Conservation (phyloP, 441 rosid genomes). For the Macaranga tanarius region DNA sequence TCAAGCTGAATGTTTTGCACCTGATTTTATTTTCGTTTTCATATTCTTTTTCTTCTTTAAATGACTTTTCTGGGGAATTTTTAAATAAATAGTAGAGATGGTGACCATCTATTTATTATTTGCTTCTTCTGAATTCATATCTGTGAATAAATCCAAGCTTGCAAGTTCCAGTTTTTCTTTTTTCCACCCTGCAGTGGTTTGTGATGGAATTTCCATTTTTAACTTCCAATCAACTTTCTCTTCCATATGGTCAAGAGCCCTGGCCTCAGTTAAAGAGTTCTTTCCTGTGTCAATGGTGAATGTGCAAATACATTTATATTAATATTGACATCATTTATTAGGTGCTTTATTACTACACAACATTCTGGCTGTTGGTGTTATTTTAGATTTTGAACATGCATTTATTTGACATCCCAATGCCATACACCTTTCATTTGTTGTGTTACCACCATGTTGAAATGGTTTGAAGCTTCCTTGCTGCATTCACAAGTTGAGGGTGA, state of each 20-base stretch:
- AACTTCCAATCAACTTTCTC: too few relatives aligned
- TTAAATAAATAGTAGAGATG: neutral
- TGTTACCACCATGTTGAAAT: neutral
- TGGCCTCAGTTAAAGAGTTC: neutral
- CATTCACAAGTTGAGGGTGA: constrained; percentile 4
- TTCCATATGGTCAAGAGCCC: neutral
- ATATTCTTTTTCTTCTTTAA: neutral
- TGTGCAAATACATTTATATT: neutral
- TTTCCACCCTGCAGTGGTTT: neutral
- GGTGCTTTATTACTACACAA: constrained; percentile 4
- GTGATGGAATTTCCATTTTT: neutral
- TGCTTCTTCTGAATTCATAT: neutral
- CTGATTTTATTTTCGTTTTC: neutral
- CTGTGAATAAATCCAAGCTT: constrained; percentile 8
- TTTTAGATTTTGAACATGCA: neutral
- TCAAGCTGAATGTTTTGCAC: neutral
- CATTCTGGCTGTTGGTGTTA: neutral
- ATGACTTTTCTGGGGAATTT: neutral
- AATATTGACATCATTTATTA: neutral
- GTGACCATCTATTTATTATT: neutral
- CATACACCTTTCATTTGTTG: too few relatives aligned
- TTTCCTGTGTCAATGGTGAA: neutral
- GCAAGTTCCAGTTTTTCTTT: neutral
- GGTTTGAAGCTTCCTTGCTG: constrained; percentile 7
- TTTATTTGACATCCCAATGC: neutral